Evolutionary conservation across 352 stramenopile genomes (phyloP).

Genomic region (Phytophthora ramorum): DNA sequence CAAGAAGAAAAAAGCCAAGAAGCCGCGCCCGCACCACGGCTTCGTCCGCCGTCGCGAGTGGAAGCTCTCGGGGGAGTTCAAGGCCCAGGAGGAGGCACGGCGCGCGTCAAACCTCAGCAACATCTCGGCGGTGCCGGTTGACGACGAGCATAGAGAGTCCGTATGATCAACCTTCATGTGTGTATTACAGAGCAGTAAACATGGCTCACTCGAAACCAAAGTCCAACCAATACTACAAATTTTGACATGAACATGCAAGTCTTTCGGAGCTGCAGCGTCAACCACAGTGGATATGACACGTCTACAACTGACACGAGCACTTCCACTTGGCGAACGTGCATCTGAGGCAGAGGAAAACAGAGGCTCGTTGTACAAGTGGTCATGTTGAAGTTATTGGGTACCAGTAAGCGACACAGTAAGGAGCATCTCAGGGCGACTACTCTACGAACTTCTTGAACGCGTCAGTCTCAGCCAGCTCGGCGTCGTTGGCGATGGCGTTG

Average conservation of each 20-base stretch:
- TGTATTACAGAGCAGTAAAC: conserved; percentile 11
- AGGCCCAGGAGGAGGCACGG: conserved; percentile 43
- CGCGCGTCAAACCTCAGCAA: conserved; percentile 41
- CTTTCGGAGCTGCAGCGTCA: too few relatives aligned
- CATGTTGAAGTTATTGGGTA: conserved; percentile 4
- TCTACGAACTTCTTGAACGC: conserved; percentile 70
- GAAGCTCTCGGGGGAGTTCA: conserved; percentile 70
- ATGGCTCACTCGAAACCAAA: not conserved
- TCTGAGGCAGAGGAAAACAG: too few relatives aligned
- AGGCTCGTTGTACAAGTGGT: conserved; percentile 9
- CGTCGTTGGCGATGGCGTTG: conserved; percentile 69
- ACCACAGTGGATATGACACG: too few relatives aligned
- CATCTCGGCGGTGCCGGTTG: conserved; percentile 44
- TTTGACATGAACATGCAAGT: too few relatives aligned
- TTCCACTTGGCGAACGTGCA: too few relatives aligned
- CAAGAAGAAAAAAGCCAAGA: conserved; percentile 56
- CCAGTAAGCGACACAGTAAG: not conserved
- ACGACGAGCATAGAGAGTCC: conserved; percentile 42
- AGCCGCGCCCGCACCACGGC: conserved; percentile 60
- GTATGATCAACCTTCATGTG: conserved; percentile 14
- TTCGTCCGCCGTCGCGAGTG: conserved; percentile 80
- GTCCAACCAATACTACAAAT: too few relatives aligned
- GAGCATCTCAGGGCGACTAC: conserved; percentile 1
- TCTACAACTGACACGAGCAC: too few relatives aligned
- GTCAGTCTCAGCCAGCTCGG: conserved; percentile 45